A percentile compares a stretch with the other conserved stretches of the same genome.
Conservation (phyloP, 169 alveolate species). For the Eimeria maxima region DNA sequence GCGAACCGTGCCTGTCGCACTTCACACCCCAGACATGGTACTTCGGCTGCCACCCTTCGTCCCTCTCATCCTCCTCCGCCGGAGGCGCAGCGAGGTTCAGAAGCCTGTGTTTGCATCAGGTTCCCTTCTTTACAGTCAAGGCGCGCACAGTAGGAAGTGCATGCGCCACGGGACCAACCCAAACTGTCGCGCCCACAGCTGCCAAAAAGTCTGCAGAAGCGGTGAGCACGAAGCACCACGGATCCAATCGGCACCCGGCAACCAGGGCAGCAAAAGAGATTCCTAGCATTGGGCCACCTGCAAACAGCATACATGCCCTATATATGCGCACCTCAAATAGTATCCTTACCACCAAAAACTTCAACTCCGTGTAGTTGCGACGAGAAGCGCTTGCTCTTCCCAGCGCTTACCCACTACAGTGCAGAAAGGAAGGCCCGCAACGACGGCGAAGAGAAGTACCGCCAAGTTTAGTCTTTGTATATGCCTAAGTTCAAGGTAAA, state of each 20-base stretch:
- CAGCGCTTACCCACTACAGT: conserved; percentile 47
- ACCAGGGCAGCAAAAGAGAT: conserved; percentile 55
- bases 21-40: neutral
- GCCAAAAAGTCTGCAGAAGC: conserved; percentile 65
- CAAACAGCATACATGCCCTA: neutral
- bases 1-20: neutral
- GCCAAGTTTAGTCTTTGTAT: conserved; percentile 33
- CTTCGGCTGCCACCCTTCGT: neutral
- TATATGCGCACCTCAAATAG: neutral
- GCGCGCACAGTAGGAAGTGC: neutral
- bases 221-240: conserved; percentile 55
- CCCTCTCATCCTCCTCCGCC: neutral
- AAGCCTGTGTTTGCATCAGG: neutral
- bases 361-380: neutral
- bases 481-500: conserved; percentile 40
- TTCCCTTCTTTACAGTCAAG: neutral
- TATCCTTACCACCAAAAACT: neutral
- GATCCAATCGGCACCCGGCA: conserved; percentile 62
- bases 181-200: conserved; percentile 31
- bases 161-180: conserved; percentile 16
- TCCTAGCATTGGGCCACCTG: conserved; percentile 79
- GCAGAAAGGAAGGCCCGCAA: conserved; percentile 72
- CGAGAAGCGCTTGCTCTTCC: neutral
- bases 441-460: conserved; percentile 63
- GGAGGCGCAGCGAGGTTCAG: neutral